Evolutionary conservation across 306 rosid genomes (phyloP).

Genomic region (Rosa persica): DNA sequence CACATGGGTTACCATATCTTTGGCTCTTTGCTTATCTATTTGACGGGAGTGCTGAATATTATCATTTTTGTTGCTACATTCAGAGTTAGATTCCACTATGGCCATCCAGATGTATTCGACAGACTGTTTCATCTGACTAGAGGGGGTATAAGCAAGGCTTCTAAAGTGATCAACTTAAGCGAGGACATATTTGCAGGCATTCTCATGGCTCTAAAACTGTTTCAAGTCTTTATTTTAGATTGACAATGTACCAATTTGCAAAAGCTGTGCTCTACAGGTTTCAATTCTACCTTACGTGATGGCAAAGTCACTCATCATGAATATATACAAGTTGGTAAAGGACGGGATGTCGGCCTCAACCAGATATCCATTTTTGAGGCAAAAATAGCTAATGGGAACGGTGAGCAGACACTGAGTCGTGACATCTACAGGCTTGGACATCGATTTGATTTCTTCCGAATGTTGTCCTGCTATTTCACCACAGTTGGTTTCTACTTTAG

Average conservation of each 20-base stretch:
- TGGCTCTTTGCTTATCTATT: background rate
- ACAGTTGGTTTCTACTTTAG: conserved; percentile 95
- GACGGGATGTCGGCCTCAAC: conserved; percentile 95
- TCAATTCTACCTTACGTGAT: conserved; percentile 87
- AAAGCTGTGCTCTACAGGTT: conserved; percentile 54
- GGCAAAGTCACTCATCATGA: conserved; percentile 96
- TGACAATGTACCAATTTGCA: conserved; percentile 9
- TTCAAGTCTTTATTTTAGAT: background rate
- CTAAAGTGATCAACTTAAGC: conserved; percentile 85
- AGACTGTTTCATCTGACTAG: conserved; percentile 94
- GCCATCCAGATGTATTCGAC: conserved; percentile 98
- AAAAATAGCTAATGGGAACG: conserved; percentile 91
- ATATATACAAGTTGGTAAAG: conserved; percentile 97
- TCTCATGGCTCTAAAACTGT: conserved; percentile 9
- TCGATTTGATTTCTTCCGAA: conserved; percentile 92
- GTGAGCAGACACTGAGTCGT: conserved; percentile 94
- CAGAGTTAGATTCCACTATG: conserved; percentile 98
- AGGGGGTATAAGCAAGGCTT: conserved; percentile 99
- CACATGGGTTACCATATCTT: background rate
- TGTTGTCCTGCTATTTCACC: conserved; percentile 84
- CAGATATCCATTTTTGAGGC: conserved; percentile 99
- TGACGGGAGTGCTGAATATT: conserved; percentile 16
- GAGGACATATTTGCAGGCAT: conserved; percentile 99
- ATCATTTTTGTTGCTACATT: conserved; percentile 36
- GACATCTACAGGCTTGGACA: conserved; percentile 96